phyloP scores from a whole-genome alignment of 805 yeast genomes.

The Naumovozyma castellii region DNA sequence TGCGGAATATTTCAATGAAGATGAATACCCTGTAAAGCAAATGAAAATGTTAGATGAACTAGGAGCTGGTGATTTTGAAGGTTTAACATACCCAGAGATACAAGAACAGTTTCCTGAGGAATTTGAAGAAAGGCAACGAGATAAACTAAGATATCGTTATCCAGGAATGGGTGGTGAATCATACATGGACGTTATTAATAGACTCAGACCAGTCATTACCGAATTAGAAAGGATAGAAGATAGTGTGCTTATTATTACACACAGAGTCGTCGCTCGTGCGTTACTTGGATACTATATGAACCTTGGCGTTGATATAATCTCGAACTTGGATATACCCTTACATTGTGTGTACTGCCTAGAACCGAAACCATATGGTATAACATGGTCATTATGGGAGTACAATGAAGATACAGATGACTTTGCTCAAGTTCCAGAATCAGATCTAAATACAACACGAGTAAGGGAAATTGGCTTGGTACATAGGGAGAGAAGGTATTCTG shows the following conservation, averaged over 20 bases:
- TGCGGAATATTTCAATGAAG: conserved; percentile 66
- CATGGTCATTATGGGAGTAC: conserved; percentile 83
- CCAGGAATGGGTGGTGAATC: conserved; percentile 98
- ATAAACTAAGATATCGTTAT: conserved; percentile 78
- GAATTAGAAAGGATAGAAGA: conserved; percentile 89
- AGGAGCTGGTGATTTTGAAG: conserved; percentile 89
- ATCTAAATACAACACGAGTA: conserved; percentile 41
- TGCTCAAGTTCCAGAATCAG: conserved; percentile 44
- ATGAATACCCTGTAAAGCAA: conserved; percentile 65
- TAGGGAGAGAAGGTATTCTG: conserved; percentile 60
- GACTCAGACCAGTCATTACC: conserved; percentile 81
- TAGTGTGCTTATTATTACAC: conserved; percentile 74
- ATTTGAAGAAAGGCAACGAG: conserved; percentile 61
- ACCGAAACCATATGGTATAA: conserved; percentile 92
- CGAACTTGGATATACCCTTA: conserved; percentile 85
- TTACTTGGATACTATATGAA: conserved; percentile 83
- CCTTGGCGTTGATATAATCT: conserved; percentile 66
- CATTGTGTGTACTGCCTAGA: conserved; percentile 86
- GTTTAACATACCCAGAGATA: conserved; percentile 85
- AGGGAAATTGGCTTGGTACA: conserved; percentile 63
- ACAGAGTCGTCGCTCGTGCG: conserved; percentile 84
- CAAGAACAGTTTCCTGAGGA: conserved; percentile 65
- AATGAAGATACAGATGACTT: conserved; percentile 74
- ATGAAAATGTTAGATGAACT: conserved; percentile 90
- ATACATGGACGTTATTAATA: conserved; percentile 82